Conservation (phyloP, 1,139 yeast genomes). For the Eremothecium gossypii region DNA sequence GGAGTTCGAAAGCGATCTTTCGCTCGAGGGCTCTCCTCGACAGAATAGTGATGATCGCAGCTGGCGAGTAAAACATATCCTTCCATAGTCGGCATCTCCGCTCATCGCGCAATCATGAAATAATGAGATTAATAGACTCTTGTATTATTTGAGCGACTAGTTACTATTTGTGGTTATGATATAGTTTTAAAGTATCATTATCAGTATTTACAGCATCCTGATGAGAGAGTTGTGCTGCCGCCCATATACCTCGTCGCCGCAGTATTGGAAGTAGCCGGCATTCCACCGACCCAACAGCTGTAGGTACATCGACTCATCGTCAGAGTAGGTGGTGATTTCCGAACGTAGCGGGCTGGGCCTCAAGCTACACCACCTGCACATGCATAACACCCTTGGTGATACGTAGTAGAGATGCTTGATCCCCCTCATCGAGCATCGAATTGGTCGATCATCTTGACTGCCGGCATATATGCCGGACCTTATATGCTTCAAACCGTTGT, state of each 20-base stretch:
- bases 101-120: not conserved
- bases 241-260: slow-evolving; percentile 1
- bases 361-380: slow-evolving; percentile 13
- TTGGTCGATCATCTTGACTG: slow-evolving; percentile 14
- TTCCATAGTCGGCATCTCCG: not conserved
- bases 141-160: too few relatives aligned
- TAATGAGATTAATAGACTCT: too few relatives aligned
- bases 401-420: slow-evolving; percentile 12
- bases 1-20: not conserved
- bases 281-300: not conserved
- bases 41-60: not conserved
- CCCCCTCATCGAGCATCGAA: slow-evolving; percentile 17
- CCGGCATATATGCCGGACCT: slow-evolving; percentile 19
- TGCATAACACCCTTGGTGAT: slow-evolving; percentile 12
- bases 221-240: slow-evolving; percentile 2
- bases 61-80: slow-evolving; percentile 1
- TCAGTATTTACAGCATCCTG: not conserved
- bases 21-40: not conserved
- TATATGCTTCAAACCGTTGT: slow-evolving; percentile 11
- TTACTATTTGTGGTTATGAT: not conserved
- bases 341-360: slow-evolving; percentile 18
- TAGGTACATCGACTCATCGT: slow-evolving; percentile 1
- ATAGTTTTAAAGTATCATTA: not conserved
- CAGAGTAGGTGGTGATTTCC: slow-evolving; percentile 6
- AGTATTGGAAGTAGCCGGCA: not conserved